Conservation (phyloP, 208 protist genomes). For the Wallacemonas sp. region DNA sequence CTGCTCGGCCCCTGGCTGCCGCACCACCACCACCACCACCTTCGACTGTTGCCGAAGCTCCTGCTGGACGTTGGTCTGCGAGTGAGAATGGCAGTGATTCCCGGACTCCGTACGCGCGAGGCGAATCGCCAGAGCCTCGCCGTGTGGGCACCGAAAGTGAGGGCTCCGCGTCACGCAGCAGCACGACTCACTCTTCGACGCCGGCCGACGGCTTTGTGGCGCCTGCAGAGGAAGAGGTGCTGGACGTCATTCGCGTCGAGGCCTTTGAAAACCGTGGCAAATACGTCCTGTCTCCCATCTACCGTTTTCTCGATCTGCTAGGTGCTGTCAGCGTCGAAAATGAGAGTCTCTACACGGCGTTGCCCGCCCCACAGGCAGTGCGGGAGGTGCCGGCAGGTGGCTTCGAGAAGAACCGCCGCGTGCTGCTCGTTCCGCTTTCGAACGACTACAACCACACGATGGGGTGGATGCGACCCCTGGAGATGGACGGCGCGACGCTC, state of each 20-base stretch:
- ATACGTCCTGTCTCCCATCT: slow-evolving; percentile 72
- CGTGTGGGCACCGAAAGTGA: neutral
- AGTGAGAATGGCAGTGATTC: too few species aligned
- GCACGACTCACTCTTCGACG: neutral
- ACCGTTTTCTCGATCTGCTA: slow-evolving; percentile 69
- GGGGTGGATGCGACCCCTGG: slow-evolving; percentile 75
- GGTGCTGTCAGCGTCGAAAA: slow-evolving; percentile 75
- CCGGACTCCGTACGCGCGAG: too few species aligned
- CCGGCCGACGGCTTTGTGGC: slow-evolving; percentile 29
- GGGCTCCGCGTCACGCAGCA: neutral
- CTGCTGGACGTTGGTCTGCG: too few species aligned
- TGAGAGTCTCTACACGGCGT: slow-evolving; percentile 40
- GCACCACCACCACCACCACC: too few species aligned
- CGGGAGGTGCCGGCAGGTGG: slow-evolving; percentile 39
- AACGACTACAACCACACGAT: slow-evolving; percentile 49
- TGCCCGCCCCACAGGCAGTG: slow-evolving; percentile 51
- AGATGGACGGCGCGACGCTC: slow-evolving; percentile 43
- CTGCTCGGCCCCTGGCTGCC: too few species aligned
- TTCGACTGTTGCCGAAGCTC: too few species aligned
- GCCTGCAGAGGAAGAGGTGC: slow-evolving; percentile 32
- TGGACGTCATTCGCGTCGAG: slow-evolving; percentile 64
- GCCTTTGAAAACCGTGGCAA: slow-evolving; percentile 62
- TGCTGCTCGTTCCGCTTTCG: slow-evolving; percentile 72
- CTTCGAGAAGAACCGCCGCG: slow-evolving; percentile 47
- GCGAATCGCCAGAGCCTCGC: slow-evolving; percentile 4